Evolutionary conservation across 192 early-diverging fungal genomes (phyloP).

Genomic region (Cetraspora pellucida): DNA sequence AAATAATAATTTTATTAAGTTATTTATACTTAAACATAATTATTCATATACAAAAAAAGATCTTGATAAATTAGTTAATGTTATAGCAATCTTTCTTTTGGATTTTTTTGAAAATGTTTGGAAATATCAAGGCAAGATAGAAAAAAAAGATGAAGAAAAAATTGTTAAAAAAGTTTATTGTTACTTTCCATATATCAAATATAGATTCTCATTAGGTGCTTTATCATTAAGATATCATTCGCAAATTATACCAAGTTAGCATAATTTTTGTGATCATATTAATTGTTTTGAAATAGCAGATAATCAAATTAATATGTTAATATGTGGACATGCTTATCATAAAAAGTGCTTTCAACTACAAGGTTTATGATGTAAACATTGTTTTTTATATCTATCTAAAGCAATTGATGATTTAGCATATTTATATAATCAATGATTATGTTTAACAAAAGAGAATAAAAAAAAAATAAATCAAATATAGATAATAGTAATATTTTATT

Average conservation of each 20-base stretch:
- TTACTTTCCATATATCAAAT: not conserved
- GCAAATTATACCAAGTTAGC: not conserved
- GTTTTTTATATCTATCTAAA: not conserved
- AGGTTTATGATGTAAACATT: not conserved
- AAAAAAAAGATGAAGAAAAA: not conserved
- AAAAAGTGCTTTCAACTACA: constrained; percentile 1
- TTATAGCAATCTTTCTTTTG: not conserved
- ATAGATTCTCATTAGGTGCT: not conserved
- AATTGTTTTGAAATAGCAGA: not conserved
- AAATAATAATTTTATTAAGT: not conserved
- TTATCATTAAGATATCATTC: not conserved
- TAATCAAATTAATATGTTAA: not conserved
- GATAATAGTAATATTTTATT: not conserved
- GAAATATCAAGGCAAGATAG: not conserved
- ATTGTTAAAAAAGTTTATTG: not conserved
- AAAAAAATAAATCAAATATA: not conserved
- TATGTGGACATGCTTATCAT: constrained; percentile 5
- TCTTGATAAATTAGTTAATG: constrained; percentile 7
- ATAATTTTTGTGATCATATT: constrained; percentile 8
- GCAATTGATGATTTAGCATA: constrained; percentile 2
- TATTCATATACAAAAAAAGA: constrained; percentile 21
- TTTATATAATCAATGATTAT: not conserved
- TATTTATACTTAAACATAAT: not conserved
- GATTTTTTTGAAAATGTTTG: constrained; percentile 16
- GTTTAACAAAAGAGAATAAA: not conserved